These are phyloP conservation scores for Pythium dissimile DNA, from an alignment of 352 stramenopile genomes.

Conservation along the genomic window DNA sequence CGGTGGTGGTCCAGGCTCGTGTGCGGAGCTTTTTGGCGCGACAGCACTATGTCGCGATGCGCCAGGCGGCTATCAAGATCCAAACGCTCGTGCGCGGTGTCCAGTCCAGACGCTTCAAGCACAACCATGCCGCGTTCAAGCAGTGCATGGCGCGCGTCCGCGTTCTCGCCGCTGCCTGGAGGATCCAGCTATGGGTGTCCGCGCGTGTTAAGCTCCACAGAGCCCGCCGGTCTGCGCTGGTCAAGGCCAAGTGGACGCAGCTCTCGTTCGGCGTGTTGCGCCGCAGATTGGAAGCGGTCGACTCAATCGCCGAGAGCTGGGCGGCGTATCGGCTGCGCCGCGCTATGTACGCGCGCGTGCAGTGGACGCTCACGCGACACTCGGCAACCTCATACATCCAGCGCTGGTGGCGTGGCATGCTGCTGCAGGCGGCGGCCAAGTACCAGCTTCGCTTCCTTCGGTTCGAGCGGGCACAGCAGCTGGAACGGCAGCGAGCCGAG, in stretches of 20 bases:
- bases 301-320: conserved; percentile 8
- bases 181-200: conserved; percentile 14
- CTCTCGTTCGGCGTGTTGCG: conserved; percentile 5
- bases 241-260: conserved; percentile 8
- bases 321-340: neutral
- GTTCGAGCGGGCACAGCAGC: neutral
- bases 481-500: neutral
- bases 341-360: neutral
- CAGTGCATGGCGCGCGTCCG: neutral
- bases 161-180: conserved; percentile 11
- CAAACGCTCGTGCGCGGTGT: conserved; percentile 14
- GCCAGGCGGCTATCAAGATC: neutral
- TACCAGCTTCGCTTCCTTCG: neutral
- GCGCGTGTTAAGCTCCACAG: neutral
- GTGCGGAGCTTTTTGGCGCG: conserved; percentile 1
- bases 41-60: conserved; percentile 1
- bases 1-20: neutral
- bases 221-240: conserved; percentile 7
- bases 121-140: conserved; percentile 7
- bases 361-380: neutral
- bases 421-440: neutral
- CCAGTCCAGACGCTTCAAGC: conserved; percentile 1
- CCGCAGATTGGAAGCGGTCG: neutral
- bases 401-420: conserved; percentile 19
- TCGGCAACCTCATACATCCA: conserved; percentile 6